Conservation (phyloP, 2,329 filamentous ascomycete species). For the Cercospora berteroae region DNA sequence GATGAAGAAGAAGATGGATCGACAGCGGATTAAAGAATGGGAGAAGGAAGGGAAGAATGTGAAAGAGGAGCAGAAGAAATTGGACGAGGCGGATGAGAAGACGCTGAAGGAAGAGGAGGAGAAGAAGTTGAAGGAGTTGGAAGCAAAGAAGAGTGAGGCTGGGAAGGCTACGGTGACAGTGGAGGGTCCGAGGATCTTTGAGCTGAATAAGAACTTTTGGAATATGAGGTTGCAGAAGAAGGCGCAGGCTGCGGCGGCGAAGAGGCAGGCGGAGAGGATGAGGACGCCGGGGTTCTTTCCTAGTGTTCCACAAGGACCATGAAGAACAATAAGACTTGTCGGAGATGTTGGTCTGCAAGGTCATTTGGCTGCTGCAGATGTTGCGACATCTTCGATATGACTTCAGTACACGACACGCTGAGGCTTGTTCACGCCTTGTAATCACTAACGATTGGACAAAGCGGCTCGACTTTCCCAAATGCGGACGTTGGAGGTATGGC, state of each 20-base stretch:
- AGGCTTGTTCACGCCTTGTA: not conserved
- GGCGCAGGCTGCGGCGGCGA: constrained; percentile 73
- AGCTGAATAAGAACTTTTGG: constrained; percentile 85
- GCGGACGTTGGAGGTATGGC: not conserved
- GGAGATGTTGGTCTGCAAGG: not conserved
- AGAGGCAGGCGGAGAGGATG: constrained; percentile 75
- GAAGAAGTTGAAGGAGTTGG: constrained; percentile 45
- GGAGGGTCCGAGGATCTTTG: constrained; percentile 76
- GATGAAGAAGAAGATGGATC: constrained; percentile 45
- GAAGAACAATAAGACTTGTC: not conserved
- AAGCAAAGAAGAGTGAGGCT: constrained; percentile 52
- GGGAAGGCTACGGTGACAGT: constrained; percentile 58
- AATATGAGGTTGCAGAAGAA: constrained; percentile 79
- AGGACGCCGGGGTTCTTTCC: constrained; percentile 80
- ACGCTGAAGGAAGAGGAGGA: constrained; percentile 43
- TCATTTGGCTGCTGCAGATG: not conserved
- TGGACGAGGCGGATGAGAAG: constrained; percentile 57
- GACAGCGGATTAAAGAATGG: constrained; percentile 41
- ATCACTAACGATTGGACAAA: not conserved
- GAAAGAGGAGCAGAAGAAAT: constrained; percentile 67
- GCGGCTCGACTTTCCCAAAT: not conserved
- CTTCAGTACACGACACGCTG: not conserved
- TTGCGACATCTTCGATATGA: not conserved
- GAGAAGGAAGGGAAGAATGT: constrained; percentile 62
- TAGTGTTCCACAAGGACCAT: constrained; percentile 48